Evolutionary conservation across 1,284 basidiomycete species (phyloP), one percentile per base, ranked within the genome.

Genomic region (Ceratobasidium sp.): DNA sequence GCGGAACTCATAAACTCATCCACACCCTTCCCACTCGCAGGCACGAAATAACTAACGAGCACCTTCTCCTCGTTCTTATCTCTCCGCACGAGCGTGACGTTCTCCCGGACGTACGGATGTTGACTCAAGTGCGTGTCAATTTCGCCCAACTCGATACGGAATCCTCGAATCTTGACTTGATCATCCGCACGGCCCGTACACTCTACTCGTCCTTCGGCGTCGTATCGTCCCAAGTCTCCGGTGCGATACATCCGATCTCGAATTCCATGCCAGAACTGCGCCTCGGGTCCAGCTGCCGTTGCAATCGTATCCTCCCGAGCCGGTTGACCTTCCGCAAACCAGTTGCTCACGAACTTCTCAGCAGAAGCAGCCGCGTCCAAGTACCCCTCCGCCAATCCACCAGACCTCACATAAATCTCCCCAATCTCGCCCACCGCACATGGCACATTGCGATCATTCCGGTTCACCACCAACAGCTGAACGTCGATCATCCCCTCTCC

Each of bases 51-150:
- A 80, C 94, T 95, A 74, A 99, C 94, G 15, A 99, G 90, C 44
- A 99, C 97, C 87, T 99, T 99, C 85, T 99, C 98, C 84, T 99
- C 98, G 84, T 99, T 96, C 86, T 99, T 99, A 86, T 99, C 97
- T 82, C 98, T 88, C 80, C 98, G 87, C 31, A 99, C 97, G 62
- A 99, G 88, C 1, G 98, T 99, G 67, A 99, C 96, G 81, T 99
- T 99, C 85, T 99, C 98, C 14, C 97, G 88, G 1, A 99, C 91
- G 24, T 96, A 89, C 6, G 95, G 93, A 82, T 99, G 97, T 80
- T 96, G 92, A 79, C 93, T 95, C 50, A 99, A 89, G 84, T 98
- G 92, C 0, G 95, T 98, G 82, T 99, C 98, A 79, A 99, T 99
- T 84, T 99, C 98, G 22, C 97, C 97, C 6, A 99, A 89, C 84